A percentile compares a stretch with the other conserved stretches of the same genome.
phyloP scores from a whole-genome alignment of 2,329 filamentous ascomycete species.

The Colletotrichum sp. region DNA sequence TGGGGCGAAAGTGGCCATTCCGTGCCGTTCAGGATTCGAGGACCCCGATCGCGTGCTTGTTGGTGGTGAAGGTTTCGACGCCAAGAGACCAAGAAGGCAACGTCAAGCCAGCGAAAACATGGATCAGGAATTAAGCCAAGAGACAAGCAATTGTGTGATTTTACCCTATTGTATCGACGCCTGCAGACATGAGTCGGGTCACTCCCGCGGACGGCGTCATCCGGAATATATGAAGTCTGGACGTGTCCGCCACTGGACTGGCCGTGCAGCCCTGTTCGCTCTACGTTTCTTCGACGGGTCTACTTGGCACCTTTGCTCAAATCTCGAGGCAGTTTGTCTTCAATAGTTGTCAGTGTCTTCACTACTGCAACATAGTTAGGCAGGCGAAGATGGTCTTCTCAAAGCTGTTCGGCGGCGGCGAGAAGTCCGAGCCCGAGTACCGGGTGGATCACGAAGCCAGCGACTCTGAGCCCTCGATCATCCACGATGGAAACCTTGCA shows the following conservation, averaged over 20 bases:
- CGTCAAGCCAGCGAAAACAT: not conserved
- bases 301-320: not conserved
- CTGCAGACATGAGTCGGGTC: not conserved
- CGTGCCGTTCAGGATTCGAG: not conserved
- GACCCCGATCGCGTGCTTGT: slow-evolving; percentile 8
- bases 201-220: no score
- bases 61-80: not conserved
- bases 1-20: not conserved
- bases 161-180: not conserved
- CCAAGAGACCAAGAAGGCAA: not conserved
- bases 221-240: not conserved
- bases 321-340: not conserved
- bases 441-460: slow-evolving; percentile 16
- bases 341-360: not conserved
- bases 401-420: slow-evolving; percentile 8
- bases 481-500: slow-evolving; percentile 43
- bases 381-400: slow-evolving; percentile 4
- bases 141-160: slow-evolving; percentile 10
- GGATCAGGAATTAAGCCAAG: slow-evolving; percentile 9
- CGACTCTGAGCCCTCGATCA: slow-evolving; percentile 29
- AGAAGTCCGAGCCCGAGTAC: not conserved
- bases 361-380: not conserved
- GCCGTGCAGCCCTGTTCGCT: not conserved
- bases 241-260: not conserved
- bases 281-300: not conserved